These are phyloP conservation scores for Suillus bovinus DNA, from an alignment of 768 basidiomycete species.

Conservation along the genomic window DNA sequence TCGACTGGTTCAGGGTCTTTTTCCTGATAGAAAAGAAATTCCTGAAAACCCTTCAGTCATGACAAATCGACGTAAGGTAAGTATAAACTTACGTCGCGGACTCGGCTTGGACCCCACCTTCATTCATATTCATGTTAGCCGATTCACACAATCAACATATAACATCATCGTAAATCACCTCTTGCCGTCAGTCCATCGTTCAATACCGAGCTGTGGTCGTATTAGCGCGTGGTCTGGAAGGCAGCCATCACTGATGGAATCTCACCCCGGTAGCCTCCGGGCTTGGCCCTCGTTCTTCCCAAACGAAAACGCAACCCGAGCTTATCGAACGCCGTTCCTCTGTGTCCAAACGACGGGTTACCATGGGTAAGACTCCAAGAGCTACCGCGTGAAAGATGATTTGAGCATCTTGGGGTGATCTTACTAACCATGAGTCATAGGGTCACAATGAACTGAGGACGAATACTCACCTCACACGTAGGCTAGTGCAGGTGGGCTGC, in stretches of 20 bases:
- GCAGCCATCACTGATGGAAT: constrained; percentile 12
- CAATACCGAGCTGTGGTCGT: constrained; percentile 61
- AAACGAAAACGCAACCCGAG: constrained; percentile 79
- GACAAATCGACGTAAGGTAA: not conserved
- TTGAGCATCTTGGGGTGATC: constrained; percentile 66
- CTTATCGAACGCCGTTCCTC: constrained; percentile 70
- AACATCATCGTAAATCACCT: constrained; percentile 24
- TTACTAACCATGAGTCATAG: constrained; percentile 15
- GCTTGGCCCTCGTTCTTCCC: constrained; percentile 77
- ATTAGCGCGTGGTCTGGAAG: constrained; percentile 9
- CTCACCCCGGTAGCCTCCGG: constrained; percentile 66
- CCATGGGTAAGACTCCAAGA: constrained; percentile 58
- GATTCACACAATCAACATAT: not conserved
- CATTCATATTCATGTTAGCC: constrained; percentile 17
- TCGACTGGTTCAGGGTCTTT: constrained; percentile 54
- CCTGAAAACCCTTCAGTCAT: constrained; percentile 40
- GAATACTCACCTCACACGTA: constrained; percentile 49
- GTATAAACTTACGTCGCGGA: constrained; percentile 59
- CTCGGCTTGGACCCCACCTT: constrained; percentile 78
- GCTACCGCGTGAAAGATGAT: constrained; percentile 75
- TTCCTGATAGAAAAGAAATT: constrained; percentile 78
- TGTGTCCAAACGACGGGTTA: constrained; percentile 70
- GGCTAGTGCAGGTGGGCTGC: constrained; percentile 62
- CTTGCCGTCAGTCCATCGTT: constrained; percentile 81
- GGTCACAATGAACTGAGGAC: not conserved